Conservation (phyloP, 352 stramenopile genomes). For the Pythium vanterpoolii region DNA sequence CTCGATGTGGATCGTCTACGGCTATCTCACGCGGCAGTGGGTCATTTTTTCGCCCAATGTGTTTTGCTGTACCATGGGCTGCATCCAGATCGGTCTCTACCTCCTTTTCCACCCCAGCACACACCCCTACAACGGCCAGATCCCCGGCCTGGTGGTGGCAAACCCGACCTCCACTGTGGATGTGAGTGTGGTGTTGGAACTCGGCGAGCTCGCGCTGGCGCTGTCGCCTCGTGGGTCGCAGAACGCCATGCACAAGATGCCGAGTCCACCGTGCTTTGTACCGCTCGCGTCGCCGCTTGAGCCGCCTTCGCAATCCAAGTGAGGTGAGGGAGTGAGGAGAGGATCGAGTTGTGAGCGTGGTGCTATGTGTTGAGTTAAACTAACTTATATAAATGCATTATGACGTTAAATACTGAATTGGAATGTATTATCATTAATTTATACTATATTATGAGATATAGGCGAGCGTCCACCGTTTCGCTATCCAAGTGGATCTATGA, state of each 20-base stretch:
- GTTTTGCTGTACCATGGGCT: constrained; percentile 35
- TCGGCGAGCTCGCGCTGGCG: not conserved
- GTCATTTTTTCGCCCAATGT: constrained; percentile 51
- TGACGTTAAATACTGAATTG: not conserved
- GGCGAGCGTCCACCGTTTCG: not conserved
- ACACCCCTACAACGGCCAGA: constrained; percentile 16
- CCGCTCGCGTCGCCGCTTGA: not conserved
- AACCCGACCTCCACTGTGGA: not conserved
- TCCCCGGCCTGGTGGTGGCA: not conserved
- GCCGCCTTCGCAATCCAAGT: not conserved
- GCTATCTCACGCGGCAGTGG: constrained; percentile 38
- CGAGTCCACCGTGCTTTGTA: not conserved
- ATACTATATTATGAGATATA: not conserved
- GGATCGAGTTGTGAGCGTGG: no score
- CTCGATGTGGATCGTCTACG: constrained; percentile 45
- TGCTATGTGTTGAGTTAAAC: not conserved
- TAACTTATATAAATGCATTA: not conserved
- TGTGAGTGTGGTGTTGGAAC: not conserved
- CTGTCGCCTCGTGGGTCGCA: not conserved
- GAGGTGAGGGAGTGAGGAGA: no score
- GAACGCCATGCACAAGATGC: not conserved
- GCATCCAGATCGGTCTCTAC: constrained; percentile 39
- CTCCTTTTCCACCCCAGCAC: constrained; percentile 36
- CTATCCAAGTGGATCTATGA: no score
- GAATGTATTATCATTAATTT: not conserved